Evolutionary conservation across 345 rosid species (phyloP).

Genomic region (Jatropha curcas): DNA sequence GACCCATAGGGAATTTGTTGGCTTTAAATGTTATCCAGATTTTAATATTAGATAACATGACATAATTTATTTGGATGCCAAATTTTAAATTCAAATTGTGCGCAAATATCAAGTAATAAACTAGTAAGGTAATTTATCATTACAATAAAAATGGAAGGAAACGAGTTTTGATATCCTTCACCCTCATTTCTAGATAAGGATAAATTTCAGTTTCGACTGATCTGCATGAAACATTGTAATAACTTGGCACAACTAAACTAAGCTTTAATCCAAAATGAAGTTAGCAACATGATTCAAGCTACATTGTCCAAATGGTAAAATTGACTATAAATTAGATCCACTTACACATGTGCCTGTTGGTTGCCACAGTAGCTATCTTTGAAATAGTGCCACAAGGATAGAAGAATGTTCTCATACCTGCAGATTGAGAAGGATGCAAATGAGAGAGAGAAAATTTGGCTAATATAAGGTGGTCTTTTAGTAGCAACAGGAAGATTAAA

Average conservation of each 20-base stretch:
- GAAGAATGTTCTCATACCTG: slow-evolving; percentile 85
- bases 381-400: slow-evolving; percentile 92
- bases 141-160: background rate
- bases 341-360: slow-evolving; percentile 85
- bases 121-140: too few species aligned
- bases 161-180: background rate
- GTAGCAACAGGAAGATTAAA: background rate
- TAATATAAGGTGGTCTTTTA: background rate
- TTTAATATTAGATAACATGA: background rate
- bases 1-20: too few species aligned
- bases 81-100: background rate
- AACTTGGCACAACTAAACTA: background rate
- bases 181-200: background rate
- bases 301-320: background rate
- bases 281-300: background rate
- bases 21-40: too few species aligned
- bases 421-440: slow-evolving; percentile 20
- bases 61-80: background rate
- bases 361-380: slow-evolving; percentile 81
- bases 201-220: background rate
- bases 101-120: too few species aligned
- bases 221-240: background rate
- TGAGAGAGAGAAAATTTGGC: slow-evolving; percentile 4
- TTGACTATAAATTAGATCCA: slow-evolving; percentile 7
- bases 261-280: background rate